Evolutionary conservation across 441 rosid species (phyloP), one percentile per base, ranked within the genome.

Genomic region (Sinapis alba): DNA sequence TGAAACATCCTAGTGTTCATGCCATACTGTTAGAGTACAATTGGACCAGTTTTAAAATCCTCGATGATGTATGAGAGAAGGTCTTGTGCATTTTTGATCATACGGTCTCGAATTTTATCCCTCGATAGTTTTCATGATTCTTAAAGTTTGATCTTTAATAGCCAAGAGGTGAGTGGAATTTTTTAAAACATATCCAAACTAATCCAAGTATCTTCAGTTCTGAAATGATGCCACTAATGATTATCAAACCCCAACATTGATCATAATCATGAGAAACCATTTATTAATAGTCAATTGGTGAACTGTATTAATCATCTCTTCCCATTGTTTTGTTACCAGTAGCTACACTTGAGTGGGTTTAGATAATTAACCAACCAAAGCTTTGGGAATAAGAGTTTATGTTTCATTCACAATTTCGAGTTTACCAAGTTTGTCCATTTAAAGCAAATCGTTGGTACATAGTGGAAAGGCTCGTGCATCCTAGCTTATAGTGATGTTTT

Each of bases 21-120:
- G 62, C 62, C 62, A 26, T 26, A 57, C 34, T 26, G 15, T 24
- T 9, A 57, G 60, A 26, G 62, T 57, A 57, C 62, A 57, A 26
- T 26, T 7, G 5, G 34, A 57, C 18, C 34, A 27, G 2, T 26
- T 24, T 13, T 24, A 26, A 26, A 57, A 13, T 24, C 11, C 10
- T n/a, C 3, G 19, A 57, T 57, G 62, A 26, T 13, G 34, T 54
- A 11, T 57, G 34, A 57, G 32, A 24, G 16, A 57, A 13, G 5
- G 13, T 26, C 16, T 12, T 24, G 9, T 57, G 62, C 34, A 13
- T 57, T 24, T 57, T 15, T 57, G 62, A 34, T n/a, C n/a, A n/a
- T 26, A 13, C 19, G 32, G 32, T 57, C 32, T 56, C 10, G 6
- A 23, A 26, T 5, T 57, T 7, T 10, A 21, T 15, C 60, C 7